Percentiles rank a stretch among this genome's conserved stretches.
Evolutionary conservation across 192 early-diverging fungal species (phyloP).

Genomic region (Coemansia sp.): DNA sequence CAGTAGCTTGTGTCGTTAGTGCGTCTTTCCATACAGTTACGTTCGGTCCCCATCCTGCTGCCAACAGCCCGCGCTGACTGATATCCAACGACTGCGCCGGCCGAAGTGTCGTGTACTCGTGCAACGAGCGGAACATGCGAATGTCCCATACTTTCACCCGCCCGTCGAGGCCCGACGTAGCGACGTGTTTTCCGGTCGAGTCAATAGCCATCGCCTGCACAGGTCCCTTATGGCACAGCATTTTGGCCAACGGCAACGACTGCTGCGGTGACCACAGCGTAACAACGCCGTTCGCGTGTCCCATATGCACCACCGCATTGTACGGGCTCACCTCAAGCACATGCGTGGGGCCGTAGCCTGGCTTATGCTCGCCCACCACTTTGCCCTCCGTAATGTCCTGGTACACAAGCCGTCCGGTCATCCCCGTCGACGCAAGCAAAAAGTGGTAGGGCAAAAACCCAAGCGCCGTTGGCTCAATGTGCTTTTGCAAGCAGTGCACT

Average conservation of each 20-base stretch:
- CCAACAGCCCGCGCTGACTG: constrained; percentile 81
- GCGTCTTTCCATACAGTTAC: constrained; percentile 90
- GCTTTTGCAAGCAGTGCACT: constrained; percentile 82
- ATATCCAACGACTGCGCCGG: constrained; percentile 81
- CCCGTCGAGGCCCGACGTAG: constrained; percentile 87
- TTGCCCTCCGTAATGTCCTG: constrained; percentile 93
- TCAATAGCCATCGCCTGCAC: constrained; percentile 85
- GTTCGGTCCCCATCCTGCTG: constrained; percentile 77
- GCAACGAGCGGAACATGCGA: constrained; percentile 73
- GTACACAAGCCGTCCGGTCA: constrained; percentile 81
- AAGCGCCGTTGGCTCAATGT: constrained; percentile 77
- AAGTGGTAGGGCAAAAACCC: constrained; percentile 95
- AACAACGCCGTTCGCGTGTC: constrained; percentile 88
- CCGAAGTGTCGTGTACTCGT: constrained; percentile 76
- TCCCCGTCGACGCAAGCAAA: constrained; percentile 79
- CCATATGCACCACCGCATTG: constrained; percentile 87
- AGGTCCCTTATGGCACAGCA: constrained; percentile 89
- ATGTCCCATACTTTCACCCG: constrained; percentile 93
- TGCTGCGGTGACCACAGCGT: constrained; percentile 90
- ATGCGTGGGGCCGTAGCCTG: constrained; percentile 75
- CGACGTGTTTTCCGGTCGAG: constrained; percentile 78
- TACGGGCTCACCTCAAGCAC: constrained; percentile 89
- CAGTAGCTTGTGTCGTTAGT: constrained; percentile 63
- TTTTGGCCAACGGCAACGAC: constrained; percentile 84
- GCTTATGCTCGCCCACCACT: constrained; percentile 74